A percentile compares a stretch with the other conserved stretches of the same genome.
Evolutionary conservation across 768 basidiomycete species (phyloP).

Genomic region (Boletus sp.): DNA sequence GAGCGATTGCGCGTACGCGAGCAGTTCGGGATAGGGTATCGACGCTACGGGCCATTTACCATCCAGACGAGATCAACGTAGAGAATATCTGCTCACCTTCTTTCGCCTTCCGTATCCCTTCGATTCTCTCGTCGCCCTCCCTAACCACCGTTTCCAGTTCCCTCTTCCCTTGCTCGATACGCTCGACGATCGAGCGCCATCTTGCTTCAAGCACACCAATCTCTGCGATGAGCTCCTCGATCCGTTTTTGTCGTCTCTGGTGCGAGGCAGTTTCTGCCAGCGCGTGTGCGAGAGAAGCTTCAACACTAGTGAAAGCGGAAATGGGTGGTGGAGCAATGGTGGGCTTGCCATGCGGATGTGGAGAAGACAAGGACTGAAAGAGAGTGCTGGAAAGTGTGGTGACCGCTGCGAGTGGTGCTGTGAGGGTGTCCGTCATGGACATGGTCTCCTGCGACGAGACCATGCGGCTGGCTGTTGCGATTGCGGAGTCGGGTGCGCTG

Average conservation of each 20-base stretch:
- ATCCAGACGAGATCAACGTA: neutral
- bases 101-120: constrained; percentile 67
- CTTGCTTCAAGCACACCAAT: constrained; percentile 61
- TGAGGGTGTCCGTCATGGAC: constrained; percentile 58
- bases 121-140: constrained; percentile 71
- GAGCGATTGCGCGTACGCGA: constrained; percentile 81
- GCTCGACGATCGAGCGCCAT: constrained; percentile 67
- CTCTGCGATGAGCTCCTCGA: constrained; percentile 69
- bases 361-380: constrained; percentile 70
- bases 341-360: constrained; percentile 37
- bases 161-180: constrained; percentile 60
- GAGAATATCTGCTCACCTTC: constrained; percentile 45
- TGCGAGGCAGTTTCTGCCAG: constrained; percentile 65
- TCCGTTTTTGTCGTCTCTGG: constrained; percentile 71
- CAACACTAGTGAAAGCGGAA: constrained; percentile 56
- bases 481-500: too few relatives aligned
- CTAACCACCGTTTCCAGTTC: constrained; percentile 68
- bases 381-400: constrained; percentile 64
- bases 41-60: constrained; percentile 44
- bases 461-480: constrained; percentile 1
- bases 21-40: constrained; percentile 77
- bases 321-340: constrained; percentile 44
- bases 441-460: constrained; percentile 6
- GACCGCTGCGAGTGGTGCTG: constrained; percentile 58
- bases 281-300: constrained; percentile 61